A percentile compares a stretch with the other conserved stretches of the same genome.
These are phyloP conservation scores for Beauveria varroae DNA, from an alignment of 2,329 filamentous ascomycete genomes.

Conservation along the genomic window DNA sequence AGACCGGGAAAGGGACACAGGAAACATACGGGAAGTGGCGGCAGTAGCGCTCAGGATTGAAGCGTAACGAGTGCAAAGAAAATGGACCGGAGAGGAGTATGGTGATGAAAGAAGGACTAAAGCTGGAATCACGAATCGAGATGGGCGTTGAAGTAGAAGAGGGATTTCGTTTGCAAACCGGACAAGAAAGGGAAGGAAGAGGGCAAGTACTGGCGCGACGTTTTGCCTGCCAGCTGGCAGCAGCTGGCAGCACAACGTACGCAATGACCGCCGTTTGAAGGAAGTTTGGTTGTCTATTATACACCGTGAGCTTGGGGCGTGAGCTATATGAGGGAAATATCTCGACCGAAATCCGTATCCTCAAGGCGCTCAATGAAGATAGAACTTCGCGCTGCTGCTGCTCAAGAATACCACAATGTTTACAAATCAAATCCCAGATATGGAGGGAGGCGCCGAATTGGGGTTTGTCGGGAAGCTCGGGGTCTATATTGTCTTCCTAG, in stretches of 20 bases:
- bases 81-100: not conserved
- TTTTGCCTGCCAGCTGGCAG: constrained; percentile 4
- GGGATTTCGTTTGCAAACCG: not conserved
- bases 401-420: not conserved
- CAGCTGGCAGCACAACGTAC: constrained; percentile 9
- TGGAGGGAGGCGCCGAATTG: too few species aligned
- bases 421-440: not conserved
- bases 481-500: not conserved
- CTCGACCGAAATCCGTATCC: not conserved
- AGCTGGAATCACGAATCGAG: not conserved
- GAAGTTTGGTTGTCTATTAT: not conserved
- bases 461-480: not conserved
- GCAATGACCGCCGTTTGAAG: not conserved
- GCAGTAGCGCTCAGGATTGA: not conserved
- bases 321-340: not conserved
- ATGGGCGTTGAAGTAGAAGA: not conserved
- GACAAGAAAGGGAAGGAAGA: not conserved
- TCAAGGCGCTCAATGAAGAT: not conserved
- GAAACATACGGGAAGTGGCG: not conserved
- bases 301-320: not conserved
- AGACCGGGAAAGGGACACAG: not conserved
- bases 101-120: constrained; percentile 1
- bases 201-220: not conserved
- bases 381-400: not conserved
- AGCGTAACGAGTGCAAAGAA: not conserved